phyloP scores from a whole-genome alignment of 805 yeast species.

The Starmerella apis region DNA sequence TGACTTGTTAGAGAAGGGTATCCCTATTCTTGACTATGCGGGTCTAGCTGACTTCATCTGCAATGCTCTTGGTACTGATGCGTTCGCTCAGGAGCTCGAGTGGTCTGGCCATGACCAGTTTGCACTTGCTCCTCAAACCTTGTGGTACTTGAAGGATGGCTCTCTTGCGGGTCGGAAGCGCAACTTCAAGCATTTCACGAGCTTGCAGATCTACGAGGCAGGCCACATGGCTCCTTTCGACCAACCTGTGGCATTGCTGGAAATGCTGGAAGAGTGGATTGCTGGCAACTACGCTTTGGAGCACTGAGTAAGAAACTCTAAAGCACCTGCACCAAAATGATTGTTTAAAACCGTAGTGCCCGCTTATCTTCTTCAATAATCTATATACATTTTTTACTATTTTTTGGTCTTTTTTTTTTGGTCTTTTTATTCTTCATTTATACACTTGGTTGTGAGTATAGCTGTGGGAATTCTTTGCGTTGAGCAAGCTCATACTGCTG shows the following conservation, averaged over 20 bases:
- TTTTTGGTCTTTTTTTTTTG: background rate
- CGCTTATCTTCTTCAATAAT: background rate
- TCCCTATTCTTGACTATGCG: slow-evolving; percentile 83
- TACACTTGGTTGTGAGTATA: background rate
- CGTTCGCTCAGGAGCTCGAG: slow-evolving; percentile 60
- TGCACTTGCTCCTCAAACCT: slow-evolving; percentile 29
- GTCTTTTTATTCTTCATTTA: background rate
- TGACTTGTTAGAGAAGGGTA: slow-evolving; percentile 50
- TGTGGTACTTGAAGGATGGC: slow-evolving; percentile 32
- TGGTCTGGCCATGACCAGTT: slow-evolving; percentile 52
- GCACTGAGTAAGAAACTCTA: background rate
- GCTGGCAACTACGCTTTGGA: slow-evolving; percentile 42
- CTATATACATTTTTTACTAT: too few species aligned
- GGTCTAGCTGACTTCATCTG: slow-evolving; percentile 91
- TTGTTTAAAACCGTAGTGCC: background rate
- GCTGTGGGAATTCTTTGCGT: slow-evolving; percentile 10
- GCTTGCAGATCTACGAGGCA: slow-evolving; percentile 70
- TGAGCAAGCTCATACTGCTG: slow-evolving; percentile 17
- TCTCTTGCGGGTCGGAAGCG: slow-evolving; percentile 56
- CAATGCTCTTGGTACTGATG: slow-evolving; percentile 85
- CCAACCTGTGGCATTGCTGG: slow-evolving; percentile 73
- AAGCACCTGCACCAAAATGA: background rate
- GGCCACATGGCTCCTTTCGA: slow-evolving; percentile 94
- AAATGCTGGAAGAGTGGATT: slow-evolving; percentile 83
- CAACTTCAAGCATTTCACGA: slow-evolving; percentile 55